A percentile compares a stretch with the other conserved stretches of the same genome.
Conservation (phyloP, 139 green algal species). For the Picochlorum sp. region DNA sequence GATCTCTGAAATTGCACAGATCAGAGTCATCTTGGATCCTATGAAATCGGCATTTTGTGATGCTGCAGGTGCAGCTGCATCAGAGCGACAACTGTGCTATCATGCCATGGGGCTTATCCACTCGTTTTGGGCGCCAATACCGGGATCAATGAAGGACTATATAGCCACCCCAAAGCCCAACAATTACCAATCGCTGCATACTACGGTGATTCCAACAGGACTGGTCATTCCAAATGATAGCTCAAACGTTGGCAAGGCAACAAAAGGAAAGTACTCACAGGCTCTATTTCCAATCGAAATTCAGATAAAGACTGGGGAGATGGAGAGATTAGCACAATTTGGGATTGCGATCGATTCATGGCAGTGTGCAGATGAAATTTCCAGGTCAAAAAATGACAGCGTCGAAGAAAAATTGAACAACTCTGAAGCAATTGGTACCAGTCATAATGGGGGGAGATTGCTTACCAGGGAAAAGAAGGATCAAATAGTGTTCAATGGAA, state of each 20-base stretch:
- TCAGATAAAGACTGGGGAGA: conserved; percentile 58
- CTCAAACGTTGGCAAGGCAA: neutral
- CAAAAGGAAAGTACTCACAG: neutral
- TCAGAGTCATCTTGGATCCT: conserved; percentile 42
- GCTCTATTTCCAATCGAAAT: conserved; percentile 58
- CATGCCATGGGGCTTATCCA: conserved; percentile 61
- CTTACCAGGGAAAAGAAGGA: neutral
- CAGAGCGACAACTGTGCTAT: conserved; percentile 31
- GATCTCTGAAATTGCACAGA: conserved; percentile 59
- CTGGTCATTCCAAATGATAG: conserved; percentile 3
- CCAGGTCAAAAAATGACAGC: conserved; percentile 3
- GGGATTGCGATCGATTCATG: conserved; percentile 51
- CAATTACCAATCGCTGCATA: conserved; percentile 75
- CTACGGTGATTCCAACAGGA: conserved; percentile 45
- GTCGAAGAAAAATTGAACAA: neutral
- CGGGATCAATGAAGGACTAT: conserved; percentile 74
- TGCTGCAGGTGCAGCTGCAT: conserved; percentile 4
- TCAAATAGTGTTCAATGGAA: neutral
- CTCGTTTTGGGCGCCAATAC: conserved; percentile 70
- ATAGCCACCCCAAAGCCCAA: conserved; percentile 82
- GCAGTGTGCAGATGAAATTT: conserved; percentile 6
- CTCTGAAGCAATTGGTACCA: neutral
- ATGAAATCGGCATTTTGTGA: neutral
- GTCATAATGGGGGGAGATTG: neutral
- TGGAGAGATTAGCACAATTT: conserved; percentile 62